Conservation (phyloP, 371 early-diverging fungal genomes). For the Batrachochytrium dendrobatidis region DNA sequence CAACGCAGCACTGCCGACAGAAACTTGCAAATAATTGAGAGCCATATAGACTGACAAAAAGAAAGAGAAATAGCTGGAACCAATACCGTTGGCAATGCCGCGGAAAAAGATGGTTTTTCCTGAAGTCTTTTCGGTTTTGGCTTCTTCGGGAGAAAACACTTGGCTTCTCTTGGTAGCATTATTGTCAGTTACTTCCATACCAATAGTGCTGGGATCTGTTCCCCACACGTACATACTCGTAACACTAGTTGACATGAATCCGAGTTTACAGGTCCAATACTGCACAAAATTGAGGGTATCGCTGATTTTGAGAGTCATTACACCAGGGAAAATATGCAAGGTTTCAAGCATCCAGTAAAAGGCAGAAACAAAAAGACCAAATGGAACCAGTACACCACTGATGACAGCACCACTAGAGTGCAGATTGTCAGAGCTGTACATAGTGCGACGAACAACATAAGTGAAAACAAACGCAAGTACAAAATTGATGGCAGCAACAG, state of each 20-base stretch:
- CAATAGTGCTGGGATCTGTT: constrained; percentile 23
- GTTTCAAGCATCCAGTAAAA: constrained; percentile 60
- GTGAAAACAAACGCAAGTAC: not conserved
- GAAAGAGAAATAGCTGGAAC: constrained; percentile 46
- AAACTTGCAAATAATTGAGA: constrained; percentile 54
- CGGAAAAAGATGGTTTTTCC: constrained; percentile 5
- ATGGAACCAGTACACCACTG: constrained; percentile 23
- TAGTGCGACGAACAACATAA: not conserved
- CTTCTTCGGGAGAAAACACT: too few relatives aligned
- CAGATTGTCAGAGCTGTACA: constrained; percentile 1
- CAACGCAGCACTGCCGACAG: constrained; percentile 62
- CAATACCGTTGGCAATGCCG: constrained; percentile 50
- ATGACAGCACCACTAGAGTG: not conserved
- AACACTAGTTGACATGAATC: constrained; percentile 13
- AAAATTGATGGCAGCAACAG: not conserved
- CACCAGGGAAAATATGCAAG: constrained; percentile 18
- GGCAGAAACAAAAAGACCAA: constrained; percentile 45
- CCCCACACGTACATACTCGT: constrained; percentile 24
- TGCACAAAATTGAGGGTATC: constrained; percentile 17
- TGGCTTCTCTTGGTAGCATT: too few relatives aligned
- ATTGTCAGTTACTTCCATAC: constrained; percentile 15
- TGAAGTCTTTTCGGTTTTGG: not conserved
- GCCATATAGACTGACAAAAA: constrained; percentile 49
- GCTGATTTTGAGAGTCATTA: not conserved
- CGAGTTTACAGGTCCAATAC: constrained; percentile 18